phyloP scores from a whole-genome alignment of 1,284 basidiomycete genomes.

The Ustilago xerochloae region DNA sequence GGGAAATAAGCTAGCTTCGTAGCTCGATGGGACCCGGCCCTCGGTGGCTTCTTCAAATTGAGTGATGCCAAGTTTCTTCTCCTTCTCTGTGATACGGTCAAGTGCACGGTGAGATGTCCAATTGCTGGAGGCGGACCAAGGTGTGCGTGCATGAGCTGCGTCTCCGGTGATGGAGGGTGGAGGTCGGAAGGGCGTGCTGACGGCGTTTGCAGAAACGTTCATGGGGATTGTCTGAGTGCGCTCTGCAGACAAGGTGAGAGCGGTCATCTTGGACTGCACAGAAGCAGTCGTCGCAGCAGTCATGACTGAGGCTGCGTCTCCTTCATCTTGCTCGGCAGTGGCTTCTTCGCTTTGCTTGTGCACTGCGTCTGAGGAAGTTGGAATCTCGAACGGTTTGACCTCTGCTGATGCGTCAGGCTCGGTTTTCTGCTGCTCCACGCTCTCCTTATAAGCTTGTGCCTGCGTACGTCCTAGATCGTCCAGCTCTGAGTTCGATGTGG shows the following conservation, averaged over 20 bases:
- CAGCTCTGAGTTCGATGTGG: not conserved
- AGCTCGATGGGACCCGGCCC: conserved; percentile 42
- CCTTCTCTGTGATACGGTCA: conserved; percentile 43
- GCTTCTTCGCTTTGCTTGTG: not conserved
- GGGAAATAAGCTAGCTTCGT: conserved; percentile 34
- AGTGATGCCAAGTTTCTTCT: conserved; percentile 48
- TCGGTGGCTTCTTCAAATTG: conserved; percentile 48
- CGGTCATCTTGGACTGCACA: conserved; percentile 41
- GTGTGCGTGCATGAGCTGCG: conserved; percentile 17
- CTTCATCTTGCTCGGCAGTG: conserved; percentile 1
- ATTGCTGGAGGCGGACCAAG: conserved; percentile 28
- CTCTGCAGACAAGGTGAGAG: conserved; percentile 22
- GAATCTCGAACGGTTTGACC: conserved; percentile 20
- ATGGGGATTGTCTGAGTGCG: conserved; percentile 25
- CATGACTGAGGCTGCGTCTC: conserved; percentile 32
- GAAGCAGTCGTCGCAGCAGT: conserved; percentile 29
- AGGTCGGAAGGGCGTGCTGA: conserved; percentile 24
- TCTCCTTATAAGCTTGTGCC: conserved; percentile 44
- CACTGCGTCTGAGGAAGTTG: not conserved
- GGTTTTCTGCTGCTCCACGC: conserved; percentile 11
- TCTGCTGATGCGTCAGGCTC: not conserved
- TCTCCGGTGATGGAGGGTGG: conserved; percentile 41
- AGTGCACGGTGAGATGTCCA: conserved; percentile 45
- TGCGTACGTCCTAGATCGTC: conserved; percentile 29
- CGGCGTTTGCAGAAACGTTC: conserved; percentile 34